Base-by-base conservation (phyloP, 306 rosid genomes). In the Potentilla sterilis region DNA sequence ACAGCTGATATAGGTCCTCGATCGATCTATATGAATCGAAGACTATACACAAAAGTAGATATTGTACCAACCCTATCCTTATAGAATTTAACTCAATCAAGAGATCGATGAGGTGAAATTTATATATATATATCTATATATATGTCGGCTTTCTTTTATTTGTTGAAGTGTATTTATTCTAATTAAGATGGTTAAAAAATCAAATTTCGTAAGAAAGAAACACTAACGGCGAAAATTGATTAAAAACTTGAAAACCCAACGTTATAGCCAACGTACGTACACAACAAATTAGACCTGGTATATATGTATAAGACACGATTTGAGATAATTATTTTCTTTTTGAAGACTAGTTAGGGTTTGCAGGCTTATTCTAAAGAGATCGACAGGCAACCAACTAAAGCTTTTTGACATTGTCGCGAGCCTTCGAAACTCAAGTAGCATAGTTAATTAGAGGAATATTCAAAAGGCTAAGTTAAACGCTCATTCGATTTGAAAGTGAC, bases 321-420 rank as follows among this genome's bases (percentile, higher is more conserved):
- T 2, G 40, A 59, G 37, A 24, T 13, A 15, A 32, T 5, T 2
- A 34, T 61, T 0, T 61, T 14, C 21, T 4, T 13, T 32, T 59
- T 14, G 13, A 6, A 32, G 15, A 22, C 9, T 1, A 18, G 24
- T 2, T 22, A 58, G 61, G 5, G 37, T 24, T 24, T 69, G 73
- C 73, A 28, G 14, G 44, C 35, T 52, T 21, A 9, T 46, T 16
- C 9, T 19, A 61, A 74, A 59, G 9, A 43, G 57, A 44, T 3
- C 38, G 65, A 47, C 57, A 69, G 73, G 28, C 73, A 69, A 46
- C 14, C 22, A 46, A 24, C 2, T 43, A n/a, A 68, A 69, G 55
- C 58, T 46, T 55, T 72, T 55, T 72, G 52, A 72, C 66, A 13
- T 40, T 54, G 61, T 14, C 59, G 59, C 16, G 24, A 64, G 67